These are phyloP conservation scores for Schrenkiella parvula DNA, from an alignment of 345 rosid genomes.

Conservation along the genomic window DNA sequence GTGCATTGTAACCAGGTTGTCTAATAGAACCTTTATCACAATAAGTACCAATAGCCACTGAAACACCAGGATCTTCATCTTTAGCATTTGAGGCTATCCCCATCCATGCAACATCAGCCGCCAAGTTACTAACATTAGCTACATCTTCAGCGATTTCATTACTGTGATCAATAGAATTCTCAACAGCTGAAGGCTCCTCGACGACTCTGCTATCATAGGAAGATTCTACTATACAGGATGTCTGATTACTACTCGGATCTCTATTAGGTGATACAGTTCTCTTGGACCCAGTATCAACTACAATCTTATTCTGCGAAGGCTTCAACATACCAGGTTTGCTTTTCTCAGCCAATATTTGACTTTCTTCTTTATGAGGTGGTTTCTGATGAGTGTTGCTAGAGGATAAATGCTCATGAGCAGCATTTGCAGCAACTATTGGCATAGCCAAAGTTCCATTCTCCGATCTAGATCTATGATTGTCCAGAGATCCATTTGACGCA, in stretches of 20 bases:
- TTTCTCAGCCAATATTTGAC: background rate
- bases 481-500: constrained; percentile 47
- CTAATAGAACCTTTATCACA: constrained; percentile 43
- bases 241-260: constrained; percentile 14
- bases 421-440: constrained; percentile 32
- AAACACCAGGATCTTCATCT: constrained; percentile 34
- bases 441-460: constrained; percentile 32
- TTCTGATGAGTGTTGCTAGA: constrained; percentile 27
- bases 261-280: constrained; percentile 4
- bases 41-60: constrained; percentile 25
- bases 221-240: constrained; percentile 26
- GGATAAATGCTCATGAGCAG: constrained; percentile 22
- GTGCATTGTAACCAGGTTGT: constrained; percentile 34
- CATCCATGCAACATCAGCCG: constrained; percentile 35
- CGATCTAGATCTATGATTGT: constrained; percentile 41
- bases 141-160: constrained; percentile 10
- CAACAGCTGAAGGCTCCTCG: constrained; percentile 18
- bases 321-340: constrained; percentile 2
- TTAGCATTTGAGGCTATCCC: constrained; percentile 35
- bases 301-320: constrained; percentile 11
- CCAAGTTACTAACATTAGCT: constrained; percentile 28
- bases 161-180: constrained; percentile 17
- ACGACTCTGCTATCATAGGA: constrained; percentile 24
- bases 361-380: constrained; percentile 32
- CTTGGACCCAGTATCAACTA: constrained; percentile 30